Base-by-base conservation (phyloP, 805 yeast species). In the Zygosaccharomyces pseudorouxii region DNA sequence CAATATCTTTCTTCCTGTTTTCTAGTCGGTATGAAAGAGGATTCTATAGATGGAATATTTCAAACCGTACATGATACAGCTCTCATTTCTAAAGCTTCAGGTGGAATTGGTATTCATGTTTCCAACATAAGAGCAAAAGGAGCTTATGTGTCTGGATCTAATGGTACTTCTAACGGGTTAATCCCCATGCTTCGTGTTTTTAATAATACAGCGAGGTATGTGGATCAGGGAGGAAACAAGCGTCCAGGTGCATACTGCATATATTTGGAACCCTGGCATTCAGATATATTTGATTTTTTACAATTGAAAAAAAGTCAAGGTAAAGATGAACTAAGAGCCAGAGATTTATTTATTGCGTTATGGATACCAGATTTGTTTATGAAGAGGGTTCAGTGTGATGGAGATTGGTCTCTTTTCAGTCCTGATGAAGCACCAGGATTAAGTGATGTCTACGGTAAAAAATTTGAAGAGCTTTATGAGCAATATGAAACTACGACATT, bases 171-270 rank as follows among this genome's bases (percentile, higher is more conserved):
- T 2, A 88, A 83, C 58, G 99, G 99, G 33, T 71, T 92, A 42
- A 84, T 90, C 37, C 99, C 99, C n/a, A 89, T 92, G 97, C 73
- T 92, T 23, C 81, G 96, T 58, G 98, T 92, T 8, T 92, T 83
- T 73, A 92, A 92, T 73, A 86, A 89, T 70, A 89, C 98, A 22
- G 98, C 99, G 16, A 80, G 97, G 58, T 92, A 90, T 63, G 98
- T 92, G 37, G 98, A 92, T 62, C 99, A 92, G 75, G 99, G 99
- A 54, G 98, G 98, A 48, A 92, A 92, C 71, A 90, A 90, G 70
- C 77, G 99, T 62, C 99, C 99, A 0, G 98, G 98, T 53, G 99
- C 99, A 3, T 86, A 92, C 69, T 96, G 97, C 30, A 71, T 89
- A 31, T 92, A 90, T 69, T 68, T 92, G 31, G 99, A 92, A 71